Conservation (phyloP, 2,329 filamentous ascomycete species). For the Nemania abortiva region DNA sequence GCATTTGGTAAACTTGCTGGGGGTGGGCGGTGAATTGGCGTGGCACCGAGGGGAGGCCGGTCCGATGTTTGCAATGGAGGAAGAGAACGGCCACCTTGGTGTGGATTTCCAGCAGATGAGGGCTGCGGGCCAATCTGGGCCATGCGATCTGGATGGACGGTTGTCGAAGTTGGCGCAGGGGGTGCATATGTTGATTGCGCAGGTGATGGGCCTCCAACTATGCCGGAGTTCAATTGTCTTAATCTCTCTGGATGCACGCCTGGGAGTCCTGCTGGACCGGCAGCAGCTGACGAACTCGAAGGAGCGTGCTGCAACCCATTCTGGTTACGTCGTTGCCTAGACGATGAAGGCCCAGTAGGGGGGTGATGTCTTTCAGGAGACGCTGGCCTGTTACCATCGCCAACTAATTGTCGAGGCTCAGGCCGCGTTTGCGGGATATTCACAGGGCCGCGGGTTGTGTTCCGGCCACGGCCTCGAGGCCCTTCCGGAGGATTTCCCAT, state of each 20-base stretch:
- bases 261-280: conserved; percentile 40
- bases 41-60: conserved; percentile 47
- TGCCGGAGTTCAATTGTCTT: conserved; percentile 45
- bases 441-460: conserved; percentile 54
- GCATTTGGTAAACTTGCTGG: conserved; percentile 40
- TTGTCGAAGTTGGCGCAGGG: conserved; percentile 42
- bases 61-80: conserved; percentile 52
- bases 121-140: conserved; percentile 53
- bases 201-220: conserved; percentile 38
- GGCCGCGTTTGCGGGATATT: conserved; percentile 56
- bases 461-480: conserved; percentile 64
- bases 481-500: conserved; percentile 64
- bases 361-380: conserved; percentile 64
- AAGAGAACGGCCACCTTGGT: conserved; percentile 46
- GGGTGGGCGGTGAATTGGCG: conserved; percentile 46
- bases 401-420: conserved; percentile 58
- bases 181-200: conserved; percentile 44
- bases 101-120: conserved; percentile 43
- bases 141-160: conserved; percentile 59
- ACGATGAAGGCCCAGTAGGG: conserved; percentile 66
- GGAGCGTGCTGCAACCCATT: conserved; percentile 45
- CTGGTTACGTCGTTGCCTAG: conserved; percentile 60
- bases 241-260: conserved; percentile 52
- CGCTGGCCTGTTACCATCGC: conserved; percentile 57
- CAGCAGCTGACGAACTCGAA: conserved; percentile 45